These are phyloP conservation scores for Candida ficus DNA, from an alignment of 805 yeast species.

Conservation along the genomic window DNA sequence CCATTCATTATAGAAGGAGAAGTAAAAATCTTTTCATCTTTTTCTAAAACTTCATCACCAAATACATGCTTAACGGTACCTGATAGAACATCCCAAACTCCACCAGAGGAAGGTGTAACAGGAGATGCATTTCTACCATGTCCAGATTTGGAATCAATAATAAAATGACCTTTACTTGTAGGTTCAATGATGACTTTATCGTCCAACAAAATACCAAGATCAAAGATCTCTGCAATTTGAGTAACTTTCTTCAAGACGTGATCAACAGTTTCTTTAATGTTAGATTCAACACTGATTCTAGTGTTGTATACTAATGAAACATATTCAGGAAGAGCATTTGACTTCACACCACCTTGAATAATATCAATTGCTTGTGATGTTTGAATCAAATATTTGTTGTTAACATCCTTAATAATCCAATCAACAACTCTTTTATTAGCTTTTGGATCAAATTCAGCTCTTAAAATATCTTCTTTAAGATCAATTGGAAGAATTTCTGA, in stretches of 20 bases:
- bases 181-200: conserved; percentile 6
- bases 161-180: background rate
- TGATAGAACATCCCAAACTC: conserved; percentile 46
- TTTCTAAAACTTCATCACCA: conserved; percentile 31
- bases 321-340: conserved; percentile 63
- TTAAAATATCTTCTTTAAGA: conserved; percentile 27
- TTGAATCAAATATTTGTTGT: conserved; percentile 8
- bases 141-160: too few relatives aligned
- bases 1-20: conserved; percentile 50
- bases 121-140: too few relatives aligned
- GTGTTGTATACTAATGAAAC: conserved; percentile 49
- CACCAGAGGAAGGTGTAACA: conserved; percentile 2
- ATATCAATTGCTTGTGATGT: conserved; percentile 47
- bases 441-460: conserved; percentile 25
- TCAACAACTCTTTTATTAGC: conserved; percentile 31
- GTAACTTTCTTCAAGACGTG: conserved; percentile 30
- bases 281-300: conserved; percentile 48
- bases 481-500: conserved; percentile 25
- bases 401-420: conserved; percentile 6
- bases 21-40: conserved; percentile 18
- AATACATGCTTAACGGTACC: conserved; percentile 52
- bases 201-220: conserved; percentile 23
- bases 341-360: conserved; percentile 59
- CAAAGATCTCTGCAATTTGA: conserved; percentile 37
- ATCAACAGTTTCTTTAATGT: conserved; percentile 27